These are phyloP conservation scores for Tolypocladium pustulatum DNA, from an alignment of 2,329 filamentous ascomycete species.

Conservation along the genomic window DNA sequence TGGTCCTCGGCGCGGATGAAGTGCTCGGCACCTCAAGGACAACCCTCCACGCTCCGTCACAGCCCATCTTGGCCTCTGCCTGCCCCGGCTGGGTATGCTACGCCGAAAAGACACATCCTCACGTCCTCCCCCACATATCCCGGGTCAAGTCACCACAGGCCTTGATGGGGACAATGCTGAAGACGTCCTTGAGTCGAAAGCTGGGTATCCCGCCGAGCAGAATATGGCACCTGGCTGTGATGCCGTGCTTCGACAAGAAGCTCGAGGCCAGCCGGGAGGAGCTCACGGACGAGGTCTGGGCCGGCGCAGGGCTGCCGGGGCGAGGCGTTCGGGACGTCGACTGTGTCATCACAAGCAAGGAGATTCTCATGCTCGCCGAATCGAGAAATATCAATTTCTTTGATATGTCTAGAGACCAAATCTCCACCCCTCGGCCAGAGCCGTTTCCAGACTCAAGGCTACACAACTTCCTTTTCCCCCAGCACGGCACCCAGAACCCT, in stretches of 20 bases:
- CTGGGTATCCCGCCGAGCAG: slow-evolving; percentile 63
- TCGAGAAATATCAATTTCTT: slow-evolving; percentile 72
- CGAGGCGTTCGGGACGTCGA: slow-evolving; percentile 76
- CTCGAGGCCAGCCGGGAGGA: slow-evolving; percentile 90
- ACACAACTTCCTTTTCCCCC: slow-evolving; percentile 64
- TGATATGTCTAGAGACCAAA: slow-evolving; percentile 48
- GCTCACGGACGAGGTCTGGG: slow-evolving; percentile 73
- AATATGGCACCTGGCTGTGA: slow-evolving; percentile 91
- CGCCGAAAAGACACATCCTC: slow-evolving; percentile 93
- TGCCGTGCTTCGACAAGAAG: slow-evolving; percentile 99
- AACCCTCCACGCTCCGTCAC: slow-evolving; percentile 12
- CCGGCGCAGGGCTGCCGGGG: slow-evolving; percentile 32
- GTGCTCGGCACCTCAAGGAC: slow-evolving; percentile 31
- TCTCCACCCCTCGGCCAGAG: slow-evolving; percentile 28
- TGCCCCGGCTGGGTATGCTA: slow-evolving; percentile 99
- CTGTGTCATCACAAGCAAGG: slow-evolving; percentile 94
- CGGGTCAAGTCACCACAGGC: slow-evolving; percentile 91
- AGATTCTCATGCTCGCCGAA: slow-evolving; percentile 81
- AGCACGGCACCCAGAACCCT: slow-evolving; percentile 29
- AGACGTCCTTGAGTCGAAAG: slow-evolving; percentile 67
- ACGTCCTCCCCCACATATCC: slow-evolving; percentile 84
- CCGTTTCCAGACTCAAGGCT: slow-evolving; percentile 66
- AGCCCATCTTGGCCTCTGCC: slow-evolving; percentile 72
- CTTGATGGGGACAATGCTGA: slow-evolving; percentile 78
- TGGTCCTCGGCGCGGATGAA: slow-evolving; percentile 72